Evolutionary conservation across 2,329 filamentous ascomycete genomes (phyloP).

Genomic region (Cryphonectria parasitica): DNA sequence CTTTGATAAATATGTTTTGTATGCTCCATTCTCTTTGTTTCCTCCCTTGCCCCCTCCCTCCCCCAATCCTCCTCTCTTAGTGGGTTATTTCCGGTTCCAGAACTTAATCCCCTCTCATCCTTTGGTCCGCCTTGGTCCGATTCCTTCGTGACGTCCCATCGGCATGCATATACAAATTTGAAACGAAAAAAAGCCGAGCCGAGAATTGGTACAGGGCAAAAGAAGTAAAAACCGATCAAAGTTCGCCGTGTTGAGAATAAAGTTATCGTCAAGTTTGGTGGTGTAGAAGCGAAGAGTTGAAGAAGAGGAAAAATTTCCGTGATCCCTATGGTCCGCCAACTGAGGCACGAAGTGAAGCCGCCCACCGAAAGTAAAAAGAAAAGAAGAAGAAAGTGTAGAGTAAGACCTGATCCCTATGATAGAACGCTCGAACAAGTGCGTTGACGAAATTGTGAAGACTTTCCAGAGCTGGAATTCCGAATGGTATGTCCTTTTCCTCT

Average conservation of each 20-base stretch:
- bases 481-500: background rate
- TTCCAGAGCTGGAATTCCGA: background rate
- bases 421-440: conserved; percentile 4
- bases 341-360: conserved; percentile 25
- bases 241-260: background rate
- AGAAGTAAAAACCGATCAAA: conserved; percentile 1
- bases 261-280: conserved; percentile 4
- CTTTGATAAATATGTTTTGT: background rate
- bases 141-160: conserved; percentile 23
- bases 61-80: background rate
- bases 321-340: conserved; percentile 23
- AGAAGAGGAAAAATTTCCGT: background rate
- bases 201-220: conserved; percentile 23
- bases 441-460: conserved; percentile 10
- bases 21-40: background rate
- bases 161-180: conserved; percentile 23
- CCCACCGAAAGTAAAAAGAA: conserved; percentile 11
- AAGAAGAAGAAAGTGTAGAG: background rate
- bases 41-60: background rate
- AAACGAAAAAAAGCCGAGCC: conserved; percentile 7
- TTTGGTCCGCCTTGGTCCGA: conserved; percentile 18
- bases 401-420: conserved; percentile 1
- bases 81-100: conserved; percentile 3
- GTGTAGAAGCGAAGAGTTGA: background rate
- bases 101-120: conserved; percentile 18